phyloP scores from a whole-genome alignment of 2,329 filamentous ascomycete genomes.

The Colletotrichum coccodes region DNA sequence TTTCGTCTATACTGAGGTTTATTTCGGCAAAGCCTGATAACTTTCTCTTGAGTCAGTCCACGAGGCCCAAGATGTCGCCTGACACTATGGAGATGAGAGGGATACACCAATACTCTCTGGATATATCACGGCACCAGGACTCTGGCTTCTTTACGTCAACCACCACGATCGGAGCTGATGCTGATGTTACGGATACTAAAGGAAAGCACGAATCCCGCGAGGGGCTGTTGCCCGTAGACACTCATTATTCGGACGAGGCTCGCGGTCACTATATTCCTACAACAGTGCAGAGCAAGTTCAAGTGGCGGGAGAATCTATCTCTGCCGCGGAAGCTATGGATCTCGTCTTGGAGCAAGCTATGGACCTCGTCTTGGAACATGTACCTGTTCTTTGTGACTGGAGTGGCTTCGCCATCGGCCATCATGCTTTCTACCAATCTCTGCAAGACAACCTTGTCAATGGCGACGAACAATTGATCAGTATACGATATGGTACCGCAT shows the following conservation, averaged over 20 bases:
- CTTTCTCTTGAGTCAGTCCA: not conserved
- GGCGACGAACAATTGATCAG: constrained; percentile 39
- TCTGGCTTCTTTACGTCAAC: not conserved
- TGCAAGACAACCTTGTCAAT: not conserved
- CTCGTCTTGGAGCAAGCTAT: constrained; percentile 45
- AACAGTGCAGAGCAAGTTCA: not conserved
- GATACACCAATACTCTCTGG: not conserved
- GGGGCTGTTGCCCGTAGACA: not conserved
- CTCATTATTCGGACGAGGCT: not conserved
- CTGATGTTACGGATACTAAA: not conserved
- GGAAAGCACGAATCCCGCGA: not conserved
- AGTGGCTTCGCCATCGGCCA: not conserved
- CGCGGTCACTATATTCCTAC: not conserved
- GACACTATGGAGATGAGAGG: not conserved
- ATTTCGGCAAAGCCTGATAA: not conserved
- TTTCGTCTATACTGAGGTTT: not conserved
- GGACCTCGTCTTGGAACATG: constrained; percentile 48
- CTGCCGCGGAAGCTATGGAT: constrained; percentile 42
- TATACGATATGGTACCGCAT: constrained; percentile 44
- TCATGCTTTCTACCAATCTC: not conserved
- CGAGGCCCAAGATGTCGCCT: not conserved
- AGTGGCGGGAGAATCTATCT: not conserved
- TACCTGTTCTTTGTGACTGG: constrained; percentile 35
- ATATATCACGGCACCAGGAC: not conserved
- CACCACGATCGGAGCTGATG: not conserved